Conservation (phyloP, 2,329 filamentous ascomycete species). For the Fusarium ramigenum region DNA sequence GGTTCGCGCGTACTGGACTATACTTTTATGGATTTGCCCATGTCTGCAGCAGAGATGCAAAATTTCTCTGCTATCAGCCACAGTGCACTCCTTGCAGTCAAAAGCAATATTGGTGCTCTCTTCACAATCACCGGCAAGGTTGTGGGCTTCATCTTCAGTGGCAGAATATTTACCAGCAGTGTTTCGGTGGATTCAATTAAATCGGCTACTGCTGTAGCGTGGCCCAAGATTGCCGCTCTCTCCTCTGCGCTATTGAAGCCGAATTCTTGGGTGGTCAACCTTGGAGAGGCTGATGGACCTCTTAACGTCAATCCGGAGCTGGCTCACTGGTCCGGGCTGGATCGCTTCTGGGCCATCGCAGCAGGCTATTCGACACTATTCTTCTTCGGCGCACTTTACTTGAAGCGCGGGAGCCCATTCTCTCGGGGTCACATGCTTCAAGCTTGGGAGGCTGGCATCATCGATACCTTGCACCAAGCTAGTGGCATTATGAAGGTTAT, state of each 20-base stretch:
- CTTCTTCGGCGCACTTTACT: conserved; percentile 78
- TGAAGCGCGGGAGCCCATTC: conserved; percentile 77
- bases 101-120: conserved; percentile 58
- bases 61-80: conserved; percentile 82
- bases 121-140: conserved; percentile 52
- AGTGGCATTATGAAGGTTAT: conserved; percentile 98
- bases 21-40: conserved; percentile 60
- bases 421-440: conserved; percentile 64
- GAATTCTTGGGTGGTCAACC: conserved; percentile 66
- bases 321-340: conserved; percentile 73
- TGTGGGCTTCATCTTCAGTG: conserved; percentile 56
- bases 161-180: conserved; percentile 48
- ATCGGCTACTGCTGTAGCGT: conserved; percentile 14
- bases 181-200: conserved; percentile 18
- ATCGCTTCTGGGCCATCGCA: conserved; percentile 76
- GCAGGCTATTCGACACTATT: conserved; percentile 84
- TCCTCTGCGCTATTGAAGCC: conserved; percentile 54
- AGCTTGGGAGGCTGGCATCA: conserved; percentile 78
- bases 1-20: conserved; percentile 60
- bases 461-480: conserved; percentile 88
- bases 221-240: conserved; percentile 30
- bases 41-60: conserved; percentile 71
- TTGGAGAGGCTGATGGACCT: conserved; percentile 55
- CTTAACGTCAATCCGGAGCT: conserved; percentile 63
- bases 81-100: conserved; percentile 70